These are phyloP conservation scores for Davidsoniella eucalypti DNA, from an alignment of 2,329 filamentous ascomycete genomes.

Conservation along the genomic window DNA sequence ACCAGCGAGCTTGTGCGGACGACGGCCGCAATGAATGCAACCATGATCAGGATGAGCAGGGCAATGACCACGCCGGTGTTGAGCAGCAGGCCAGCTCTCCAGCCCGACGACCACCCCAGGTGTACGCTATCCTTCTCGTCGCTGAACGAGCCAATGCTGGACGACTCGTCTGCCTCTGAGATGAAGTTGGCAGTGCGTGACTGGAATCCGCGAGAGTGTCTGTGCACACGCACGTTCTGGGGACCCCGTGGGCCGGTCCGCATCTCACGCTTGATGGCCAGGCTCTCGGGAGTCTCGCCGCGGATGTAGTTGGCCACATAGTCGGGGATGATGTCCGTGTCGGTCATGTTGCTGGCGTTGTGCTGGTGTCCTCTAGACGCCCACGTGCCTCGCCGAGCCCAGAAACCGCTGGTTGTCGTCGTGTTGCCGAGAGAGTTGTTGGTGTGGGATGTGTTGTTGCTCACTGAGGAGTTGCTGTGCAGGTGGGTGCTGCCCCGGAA, in stretches of 20 bases:
- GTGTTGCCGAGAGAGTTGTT: conserved; percentile 1
- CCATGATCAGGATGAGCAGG: conserved; percentile 16
- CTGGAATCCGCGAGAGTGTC: conserved; percentile 14
- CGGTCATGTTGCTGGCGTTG: conserved; percentile 19
- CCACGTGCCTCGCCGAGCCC: conserved; percentile 9
- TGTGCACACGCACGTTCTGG: conserved; percentile 8
- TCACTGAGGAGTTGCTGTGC: conserved; percentile 4
- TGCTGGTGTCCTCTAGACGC: conserved; percentile 6
- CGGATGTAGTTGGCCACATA: conserved; percentile 39
- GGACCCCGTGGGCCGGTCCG: conserved; percentile 11
- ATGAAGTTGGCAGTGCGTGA: conserved; percentile 23
- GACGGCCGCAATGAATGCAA: conserved; percentile 24
- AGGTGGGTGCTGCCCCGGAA: conserved; percentile 12
- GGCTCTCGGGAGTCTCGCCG: conserved; percentile 36
- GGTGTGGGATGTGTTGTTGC: conserved; percentile 7
- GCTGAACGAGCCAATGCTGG: neutral
- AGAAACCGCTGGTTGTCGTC: conserved; percentile 8
- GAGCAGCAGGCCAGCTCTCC: conserved; percentile 31
- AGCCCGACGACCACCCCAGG: conserved; percentile 23
- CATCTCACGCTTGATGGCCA: conserved; percentile 29
- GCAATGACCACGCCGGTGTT: conserved; percentile 17
- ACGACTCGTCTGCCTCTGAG: conserved; percentile 15
- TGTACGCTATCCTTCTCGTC: conserved; percentile 9
- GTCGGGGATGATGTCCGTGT: conserved; percentile 34
- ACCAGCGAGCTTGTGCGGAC: conserved; percentile 21